Evolutionary conservation across 2,329 filamentous ascomycete species (phyloP).

Genomic region (Colletotrichum acutatum): DNA sequence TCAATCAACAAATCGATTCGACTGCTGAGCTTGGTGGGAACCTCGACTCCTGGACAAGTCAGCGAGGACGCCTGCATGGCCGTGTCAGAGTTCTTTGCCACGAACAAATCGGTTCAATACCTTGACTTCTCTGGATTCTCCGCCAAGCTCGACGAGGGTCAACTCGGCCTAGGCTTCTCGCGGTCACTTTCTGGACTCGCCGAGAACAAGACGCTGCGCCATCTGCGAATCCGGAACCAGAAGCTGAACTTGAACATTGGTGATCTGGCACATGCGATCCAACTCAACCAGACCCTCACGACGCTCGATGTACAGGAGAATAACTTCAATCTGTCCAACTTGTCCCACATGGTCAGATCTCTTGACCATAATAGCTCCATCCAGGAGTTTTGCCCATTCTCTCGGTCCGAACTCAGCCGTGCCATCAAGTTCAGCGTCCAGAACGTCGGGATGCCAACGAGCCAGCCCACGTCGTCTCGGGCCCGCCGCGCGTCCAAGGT

Average conservation of each 20-base stretch:
- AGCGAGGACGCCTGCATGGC: conserved; percentile 59
- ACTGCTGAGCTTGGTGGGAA: conserved; percentile 65
- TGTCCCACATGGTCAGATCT: conserved; percentile 58
- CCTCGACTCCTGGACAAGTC: conserved; percentile 58
- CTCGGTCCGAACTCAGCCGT: conserved; percentile 47
- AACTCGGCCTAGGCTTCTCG: conserved; percentile 64
- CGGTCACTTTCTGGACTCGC: conserved; percentile 59
- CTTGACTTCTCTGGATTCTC: conserved; percentile 68
- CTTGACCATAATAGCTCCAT: conserved; percentile 55
- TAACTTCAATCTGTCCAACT: conserved; percentile 63
- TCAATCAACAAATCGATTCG: conserved; percentile 61
- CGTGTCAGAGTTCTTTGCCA: conserved; percentile 61
- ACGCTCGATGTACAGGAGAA: conserved; percentile 67
- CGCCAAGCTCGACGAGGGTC: conserved; percentile 67
- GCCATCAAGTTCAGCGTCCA: conserved; percentile 44
- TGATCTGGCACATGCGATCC: conserved; percentile 61
- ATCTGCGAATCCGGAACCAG: conserved; percentile 67
- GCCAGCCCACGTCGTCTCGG: conserved; percentile 15
- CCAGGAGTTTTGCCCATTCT: conserved; percentile 56
- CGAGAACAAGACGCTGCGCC: conserved; percentile 56
- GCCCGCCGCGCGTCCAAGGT: conserved; percentile 34
- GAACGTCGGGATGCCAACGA: conserved; percentile 28
- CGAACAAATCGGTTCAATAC: conserved; percentile 61
- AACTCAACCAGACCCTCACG: conserved; percentile 58
- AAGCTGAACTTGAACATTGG: conserved; percentile 65